A percentile compares a stretch with the other conserved stretches of the same genome.
These are phyloP conservation scores for Cornus kousa DNA, from an alignment of 148 eudicot genomes.

Conservation along the genomic window DNA sequence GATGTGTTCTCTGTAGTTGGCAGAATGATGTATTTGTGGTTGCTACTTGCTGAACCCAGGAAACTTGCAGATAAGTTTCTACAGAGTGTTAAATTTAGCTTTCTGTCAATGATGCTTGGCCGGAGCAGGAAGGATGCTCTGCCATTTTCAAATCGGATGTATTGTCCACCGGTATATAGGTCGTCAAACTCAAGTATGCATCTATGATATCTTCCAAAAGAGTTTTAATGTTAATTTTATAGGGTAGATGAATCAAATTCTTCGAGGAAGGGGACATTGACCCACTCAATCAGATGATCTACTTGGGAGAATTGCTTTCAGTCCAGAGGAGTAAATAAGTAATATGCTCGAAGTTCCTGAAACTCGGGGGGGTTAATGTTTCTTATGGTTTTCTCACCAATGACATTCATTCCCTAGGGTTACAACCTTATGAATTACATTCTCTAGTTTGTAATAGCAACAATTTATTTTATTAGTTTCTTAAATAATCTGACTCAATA, in stretches of 20 bases:
- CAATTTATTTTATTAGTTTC: neutral
- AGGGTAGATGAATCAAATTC: neutral
- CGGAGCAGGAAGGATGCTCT: slow-evolving; percentile 64
- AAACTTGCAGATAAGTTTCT: slow-evolving; percentile 95
- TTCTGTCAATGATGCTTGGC: slow-evolving; percentile 68
- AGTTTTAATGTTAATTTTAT: neutral
- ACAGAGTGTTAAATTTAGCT: slow-evolving; percentile 84
- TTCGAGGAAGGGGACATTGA: neutral
- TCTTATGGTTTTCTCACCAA: neutral
- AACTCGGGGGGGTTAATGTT: neutral
- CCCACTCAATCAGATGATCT: neutral
- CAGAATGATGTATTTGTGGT: slow-evolving; percentile 99
- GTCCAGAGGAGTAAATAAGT: neutral
- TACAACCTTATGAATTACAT: neutral
- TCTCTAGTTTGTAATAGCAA: neutral
- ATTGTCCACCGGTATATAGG: slow-evolving; percentile 93
- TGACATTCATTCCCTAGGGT: neutral
- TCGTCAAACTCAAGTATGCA: slow-evolving; percentile 86
- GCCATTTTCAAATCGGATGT: slow-evolving; percentile 87
- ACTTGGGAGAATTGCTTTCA: neutral
- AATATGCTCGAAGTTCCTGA: neutral
- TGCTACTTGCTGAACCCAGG: slow-evolving; percentile 99
- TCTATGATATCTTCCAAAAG: slow-evolving; percentile 7
- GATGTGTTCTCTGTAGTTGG: slow-evolving; percentile 57
- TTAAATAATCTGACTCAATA: neutral